A percentile compares a stretch with the other conserved stretches of the same genome.
These are phyloP conservation scores for Termitomyces sp. DNA, from an alignment of 768 basidiomycete genomes.

Conservation along the genomic window DNA sequence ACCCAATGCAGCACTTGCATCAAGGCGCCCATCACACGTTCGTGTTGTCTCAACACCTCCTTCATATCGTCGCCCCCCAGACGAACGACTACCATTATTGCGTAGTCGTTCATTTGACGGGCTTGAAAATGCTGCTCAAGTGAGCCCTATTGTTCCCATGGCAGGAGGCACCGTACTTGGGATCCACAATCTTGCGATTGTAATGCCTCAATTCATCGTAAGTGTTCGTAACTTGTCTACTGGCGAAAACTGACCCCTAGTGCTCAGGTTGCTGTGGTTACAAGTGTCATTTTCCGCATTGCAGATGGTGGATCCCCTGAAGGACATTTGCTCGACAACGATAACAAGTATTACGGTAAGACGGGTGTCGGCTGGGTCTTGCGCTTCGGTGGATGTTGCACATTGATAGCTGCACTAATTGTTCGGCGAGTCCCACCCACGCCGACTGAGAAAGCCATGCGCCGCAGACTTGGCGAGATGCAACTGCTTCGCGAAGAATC, in stretches of 20 bases:
- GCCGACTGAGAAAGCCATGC: slow-evolving; percentile 88
- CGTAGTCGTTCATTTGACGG: slow-evolving; percentile 58
- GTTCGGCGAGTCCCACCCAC: slow-evolving; percentile 86
- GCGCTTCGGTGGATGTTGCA: slow-evolving; percentile 87
- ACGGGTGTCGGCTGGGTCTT: slow-evolving; percentile 93
- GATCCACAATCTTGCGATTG: slow-evolving; percentile 94
- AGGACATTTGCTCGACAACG: slow-evolving; percentile 34
- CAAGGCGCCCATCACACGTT: slow-evolving; percentile 45
- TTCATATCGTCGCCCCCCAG: slow-evolving; percentile 29
- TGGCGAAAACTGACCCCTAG: slow-evolving; percentile 13
- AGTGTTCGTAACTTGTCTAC: slow-evolving; percentile 28
- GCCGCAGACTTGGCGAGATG: slow-evolving; percentile 78
- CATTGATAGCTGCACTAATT: slow-evolving; percentile 77
- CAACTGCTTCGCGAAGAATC: slow-evolving; percentile 66
- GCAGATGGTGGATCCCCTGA: slow-evolving; percentile 58
- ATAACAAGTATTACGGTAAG: slow-evolving; percentile 71
- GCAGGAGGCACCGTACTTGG: slow-evolving; percentile 92
- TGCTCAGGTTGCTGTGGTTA: slow-evolving; percentile 75
- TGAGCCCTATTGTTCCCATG: slow-evolving; percentile 43
- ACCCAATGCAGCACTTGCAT: slow-evolving; percentile 18
- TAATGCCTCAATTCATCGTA: slow-evolving; percentile 92
- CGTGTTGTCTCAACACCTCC: slow-evolving; percentile 55
- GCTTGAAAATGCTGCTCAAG: slow-evolving; percentile 36
- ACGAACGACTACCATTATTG: slow-evolving; percentile 60
- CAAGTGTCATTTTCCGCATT: slow-evolving; percentile 81